These are phyloP conservation scores for Claviceps sp. DNA, from an alignment of 2,329 filamentous ascomycete species.

Conservation along the genomic window DNA sequence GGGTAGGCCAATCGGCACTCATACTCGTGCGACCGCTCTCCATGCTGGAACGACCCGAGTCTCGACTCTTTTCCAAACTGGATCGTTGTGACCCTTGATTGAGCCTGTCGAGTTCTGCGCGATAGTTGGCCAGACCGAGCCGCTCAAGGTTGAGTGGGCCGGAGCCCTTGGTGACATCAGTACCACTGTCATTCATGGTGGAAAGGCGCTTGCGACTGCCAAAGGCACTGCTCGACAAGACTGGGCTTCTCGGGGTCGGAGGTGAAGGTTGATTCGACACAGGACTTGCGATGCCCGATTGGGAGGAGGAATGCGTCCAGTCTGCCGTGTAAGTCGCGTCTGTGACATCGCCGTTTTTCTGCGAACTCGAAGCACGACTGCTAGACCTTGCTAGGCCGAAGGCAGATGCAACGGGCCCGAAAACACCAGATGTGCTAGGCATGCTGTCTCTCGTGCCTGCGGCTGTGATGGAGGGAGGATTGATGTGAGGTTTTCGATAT, in stretches of 20 bases:
- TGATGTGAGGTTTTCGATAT: neutral
- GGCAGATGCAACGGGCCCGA: constrained; percentile 20
- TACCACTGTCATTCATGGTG: constrained; percentile 20
- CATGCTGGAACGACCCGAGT: constrained; percentile 13
- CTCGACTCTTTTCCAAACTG: constrained; percentile 14
- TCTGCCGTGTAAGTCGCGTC: constrained; percentile 7
- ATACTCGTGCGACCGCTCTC: constrained; percentile 23
- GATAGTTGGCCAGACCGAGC: constrained; percentile 13
- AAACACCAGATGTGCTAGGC: constrained; percentile 16
- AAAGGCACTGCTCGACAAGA: constrained; percentile 7
- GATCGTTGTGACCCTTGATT: constrained; percentile 10
- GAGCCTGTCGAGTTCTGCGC: constrained; percentile 9
- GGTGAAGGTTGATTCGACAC: constrained; percentile 7
- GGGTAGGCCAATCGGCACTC: constrained; percentile 25
- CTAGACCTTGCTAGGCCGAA: constrained; percentile 20
- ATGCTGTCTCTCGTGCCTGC: constrained; percentile 9
- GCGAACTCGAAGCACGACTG: constrained; percentile 9
- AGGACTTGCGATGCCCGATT: constrained; percentile 5
- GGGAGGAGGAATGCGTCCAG: constrained; percentile 1
- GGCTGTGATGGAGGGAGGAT: neutral
- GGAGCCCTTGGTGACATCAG: constrained; percentile 17
- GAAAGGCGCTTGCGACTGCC: constrained; percentile 11
- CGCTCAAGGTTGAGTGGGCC: constrained; percentile 17
- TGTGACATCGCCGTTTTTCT: constrained; percentile 8
- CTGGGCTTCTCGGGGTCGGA: constrained; percentile 1